These are phyloP conservation scores for Hemileccinum rubropunctum DNA, from an alignment of 768 basidiomycete genomes.

Conservation along the genomic window DNA sequence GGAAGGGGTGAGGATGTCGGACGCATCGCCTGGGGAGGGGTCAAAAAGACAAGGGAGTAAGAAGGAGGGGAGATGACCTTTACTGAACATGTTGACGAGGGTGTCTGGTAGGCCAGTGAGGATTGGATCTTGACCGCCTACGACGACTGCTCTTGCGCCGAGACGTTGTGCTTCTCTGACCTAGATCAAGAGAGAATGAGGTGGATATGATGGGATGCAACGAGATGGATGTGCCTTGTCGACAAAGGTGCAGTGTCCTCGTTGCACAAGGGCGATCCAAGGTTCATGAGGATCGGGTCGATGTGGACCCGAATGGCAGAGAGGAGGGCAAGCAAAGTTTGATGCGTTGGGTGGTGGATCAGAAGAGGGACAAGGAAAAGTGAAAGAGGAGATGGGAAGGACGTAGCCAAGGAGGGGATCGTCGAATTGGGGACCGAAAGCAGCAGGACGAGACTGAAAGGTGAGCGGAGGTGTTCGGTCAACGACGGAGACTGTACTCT, in stretches of 20 bases:
- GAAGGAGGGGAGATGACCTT: conserved; percentile 56
- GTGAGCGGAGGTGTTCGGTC: conserved; percentile 70
- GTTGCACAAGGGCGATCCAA: conserved; percentile 90
- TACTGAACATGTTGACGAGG: conserved; percentile 90
- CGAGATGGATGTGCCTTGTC: conserved; percentile 59
- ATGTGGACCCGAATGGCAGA: conserved; percentile 56
- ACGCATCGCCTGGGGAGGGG: conserved; percentile 64
- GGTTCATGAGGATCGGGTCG: conserved; percentile 61
- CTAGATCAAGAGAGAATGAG: conserved; percentile 8
- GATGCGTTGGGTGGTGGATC: not conserved
- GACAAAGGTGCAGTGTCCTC: conserved; percentile 88
- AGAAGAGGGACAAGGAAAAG: conserved; percentile 42
- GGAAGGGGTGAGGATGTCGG: conserved; percentile 79
- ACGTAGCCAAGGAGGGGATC: conserved; percentile 71
- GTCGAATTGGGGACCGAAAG: conserved; percentile 71
- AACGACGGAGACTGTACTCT: conserved; percentile 71
- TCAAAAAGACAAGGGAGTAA: conserved; percentile 8
- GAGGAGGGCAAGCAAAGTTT: conserved; percentile 66
- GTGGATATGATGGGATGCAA: conserved; percentile 19
- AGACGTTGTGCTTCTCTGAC: conserved; percentile 61
- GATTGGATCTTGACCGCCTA: conserved; percentile 78
- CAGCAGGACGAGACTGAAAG: conserved; percentile 69
- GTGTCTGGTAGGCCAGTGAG: conserved; percentile 66
- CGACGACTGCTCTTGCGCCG: conserved; percentile 87
- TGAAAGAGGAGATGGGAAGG: conserved; percentile 67